phyloP scores from a whole-genome alignment of 345 rosid genomes.

The Moricandia moricandioides region DNA sequence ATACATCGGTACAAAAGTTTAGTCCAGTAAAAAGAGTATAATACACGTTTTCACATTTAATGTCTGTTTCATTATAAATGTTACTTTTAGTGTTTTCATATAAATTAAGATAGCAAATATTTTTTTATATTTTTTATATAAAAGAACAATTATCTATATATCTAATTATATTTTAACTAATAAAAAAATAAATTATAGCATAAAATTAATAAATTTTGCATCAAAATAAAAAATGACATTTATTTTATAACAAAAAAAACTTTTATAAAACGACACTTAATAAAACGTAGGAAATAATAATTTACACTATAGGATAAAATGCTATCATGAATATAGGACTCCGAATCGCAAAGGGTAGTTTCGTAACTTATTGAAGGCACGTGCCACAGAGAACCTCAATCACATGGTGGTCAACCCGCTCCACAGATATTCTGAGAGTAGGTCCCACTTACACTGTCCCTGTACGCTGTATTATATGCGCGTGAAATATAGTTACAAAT shows the following conservation, averaged over 20 bases:
- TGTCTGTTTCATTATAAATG: no score
- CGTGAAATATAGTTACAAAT: neutral
- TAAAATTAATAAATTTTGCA: no score
- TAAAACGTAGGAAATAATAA: no score
- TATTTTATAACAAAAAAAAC: no score
- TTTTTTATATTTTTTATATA: no score
- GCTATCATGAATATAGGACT: neutral
- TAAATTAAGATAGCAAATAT: no score
- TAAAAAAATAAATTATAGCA: no score
- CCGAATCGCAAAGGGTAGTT: neutral
- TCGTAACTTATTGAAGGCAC: neutral
- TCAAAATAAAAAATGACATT: no score
- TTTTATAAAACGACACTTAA: no score
- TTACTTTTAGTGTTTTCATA: no score
- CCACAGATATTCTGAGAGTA: slow-evolving; percentile 14
- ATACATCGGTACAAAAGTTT: neutral
- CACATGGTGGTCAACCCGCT: neutral
- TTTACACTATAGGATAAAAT: neutral
- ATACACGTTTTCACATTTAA: neutral
- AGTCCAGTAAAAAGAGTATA: neutral
- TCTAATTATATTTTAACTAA: no score
- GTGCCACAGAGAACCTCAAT: neutral
- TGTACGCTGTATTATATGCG: slow-evolving; percentile 11
- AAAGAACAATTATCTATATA: no score
- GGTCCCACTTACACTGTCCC: slow-evolving; percentile 18